Evolutionary conservation across 2,329 filamentous ascomycete species (phyloP).

Genomic region (Exophiala sp.): DNA sequence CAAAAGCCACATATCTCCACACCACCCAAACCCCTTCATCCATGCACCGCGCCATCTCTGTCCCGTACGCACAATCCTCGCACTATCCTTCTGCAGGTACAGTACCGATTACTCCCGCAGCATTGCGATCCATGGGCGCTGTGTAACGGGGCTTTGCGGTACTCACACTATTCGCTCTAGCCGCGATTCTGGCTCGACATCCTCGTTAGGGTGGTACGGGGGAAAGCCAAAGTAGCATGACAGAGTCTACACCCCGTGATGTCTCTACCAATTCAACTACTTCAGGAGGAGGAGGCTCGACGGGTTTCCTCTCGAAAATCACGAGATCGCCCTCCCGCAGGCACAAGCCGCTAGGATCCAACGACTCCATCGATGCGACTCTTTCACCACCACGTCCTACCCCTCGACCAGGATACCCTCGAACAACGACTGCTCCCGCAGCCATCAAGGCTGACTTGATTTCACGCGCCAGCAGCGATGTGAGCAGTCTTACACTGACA

Average conservation of each 20-base stretch:
- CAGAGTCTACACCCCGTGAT: slow-evolving; percentile 19
- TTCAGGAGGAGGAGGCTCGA: slow-evolving; percentile 18
- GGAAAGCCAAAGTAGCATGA: slow-evolving; percentile 13
- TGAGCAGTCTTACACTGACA: slow-evolving; percentile 5
- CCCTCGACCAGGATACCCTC: slow-evolving; percentile 16
- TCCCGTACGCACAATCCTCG: slow-evolving; percentile 1
- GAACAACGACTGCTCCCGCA: slow-evolving; percentile 21
- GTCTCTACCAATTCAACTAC: slow-evolving; percentile 18
- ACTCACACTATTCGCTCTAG: slow-evolving; percentile 12
- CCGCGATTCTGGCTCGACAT: slow-evolving; percentile 2
- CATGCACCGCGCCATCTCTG: background rate
- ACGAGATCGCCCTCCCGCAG: slow-evolving; percentile 26
- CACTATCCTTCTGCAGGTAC: slow-evolving; percentile 16
- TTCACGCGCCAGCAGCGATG: slow-evolving; percentile 20
- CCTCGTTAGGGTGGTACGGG: slow-evolving; percentile 10
- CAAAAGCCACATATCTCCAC: background rate
- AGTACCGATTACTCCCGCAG: slow-evolving; percentile 7
- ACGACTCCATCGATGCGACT: slow-evolving; percentile 21
- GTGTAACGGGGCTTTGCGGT: slow-evolving; percentile 12
- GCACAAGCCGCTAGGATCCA: slow-evolving; percentile 25
- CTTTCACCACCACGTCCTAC: slow-evolving; percentile 17
- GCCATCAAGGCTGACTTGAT: slow-evolving; percentile 17
- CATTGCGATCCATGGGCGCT: slow-evolving; percentile 11
- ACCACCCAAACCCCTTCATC: background rate
- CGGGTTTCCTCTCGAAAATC: slow-evolving; percentile 27